Percentiles rank a stretch among this genome's conserved stretches.
These are phyloP conservation scores for Fomitopsis pinicola DNA, from an alignment of 1,284 basidiomycete species.

Conservation along the genomic window DNA sequence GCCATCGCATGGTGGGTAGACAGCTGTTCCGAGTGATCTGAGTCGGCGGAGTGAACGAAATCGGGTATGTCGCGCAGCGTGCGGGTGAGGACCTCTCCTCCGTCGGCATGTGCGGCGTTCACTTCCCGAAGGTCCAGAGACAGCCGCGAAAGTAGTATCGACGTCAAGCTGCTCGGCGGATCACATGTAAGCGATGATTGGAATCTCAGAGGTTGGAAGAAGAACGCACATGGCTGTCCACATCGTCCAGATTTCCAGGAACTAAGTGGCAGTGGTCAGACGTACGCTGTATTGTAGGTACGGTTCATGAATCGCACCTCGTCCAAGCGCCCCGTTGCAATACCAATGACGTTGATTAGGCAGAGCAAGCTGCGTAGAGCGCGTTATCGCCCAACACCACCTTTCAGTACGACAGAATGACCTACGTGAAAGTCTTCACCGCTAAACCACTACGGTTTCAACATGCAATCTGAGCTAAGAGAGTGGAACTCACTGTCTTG, in stretches of 20 bases:
- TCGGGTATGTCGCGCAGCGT: too few relatives aligned
- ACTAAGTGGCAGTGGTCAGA: neutral
- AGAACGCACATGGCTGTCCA: neutral
- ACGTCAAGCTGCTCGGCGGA: too few relatives aligned
- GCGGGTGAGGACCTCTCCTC: too few relatives aligned
- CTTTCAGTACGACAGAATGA: neutral
- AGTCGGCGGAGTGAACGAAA: too few relatives aligned
- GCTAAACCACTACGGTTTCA: neutral
- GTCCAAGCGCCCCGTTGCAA: neutral
- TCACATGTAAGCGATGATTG: too few relatives aligned
- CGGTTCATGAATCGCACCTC: neutral
- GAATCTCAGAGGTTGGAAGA: too few relatives aligned
- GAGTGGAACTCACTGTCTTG: neutral
- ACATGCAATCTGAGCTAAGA: neutral
- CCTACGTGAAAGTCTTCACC: neutral
- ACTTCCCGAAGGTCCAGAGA: too few relatives aligned
- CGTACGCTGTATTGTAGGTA: neutral
- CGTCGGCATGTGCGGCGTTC: too few relatives aligned
- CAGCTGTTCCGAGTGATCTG: too few relatives aligned
- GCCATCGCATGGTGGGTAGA: too few relatives aligned
- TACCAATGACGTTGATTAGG: neutral
- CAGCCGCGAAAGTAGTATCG: too few relatives aligned
- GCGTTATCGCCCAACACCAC: neutral
- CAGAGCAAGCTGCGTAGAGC: neutral
- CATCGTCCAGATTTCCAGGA: slow-evolving; percentile 1